Conservation (phyloP, 2,329 filamentous ascomycete species). For the Fusarium fujikuroi region DNA sequence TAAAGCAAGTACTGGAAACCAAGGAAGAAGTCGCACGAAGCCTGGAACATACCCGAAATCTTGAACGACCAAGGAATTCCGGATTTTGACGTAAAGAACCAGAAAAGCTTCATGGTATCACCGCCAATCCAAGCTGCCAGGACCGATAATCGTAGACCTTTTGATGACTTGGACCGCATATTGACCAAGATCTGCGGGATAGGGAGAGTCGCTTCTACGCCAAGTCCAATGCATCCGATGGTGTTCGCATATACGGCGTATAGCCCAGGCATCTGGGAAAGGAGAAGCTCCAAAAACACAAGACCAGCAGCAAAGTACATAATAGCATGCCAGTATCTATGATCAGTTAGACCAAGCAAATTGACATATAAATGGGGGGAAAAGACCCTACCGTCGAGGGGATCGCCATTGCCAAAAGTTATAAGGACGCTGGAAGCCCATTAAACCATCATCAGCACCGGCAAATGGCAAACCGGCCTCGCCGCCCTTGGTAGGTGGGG, state of each 20-base stretch:
- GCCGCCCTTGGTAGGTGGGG: slow-evolving; percentile 68
- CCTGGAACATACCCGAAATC: slow-evolving; percentile 84
- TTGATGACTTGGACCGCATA: slow-evolving; percentile 73
- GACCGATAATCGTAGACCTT: slow-evolving; percentile 80
- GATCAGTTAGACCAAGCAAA: slow-evolving; percentile 10
- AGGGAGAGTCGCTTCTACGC: slow-evolving; percentile 83
- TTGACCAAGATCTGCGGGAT: slow-evolving; percentile 83
- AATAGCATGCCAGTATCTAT: slow-evolving; percentile 81
- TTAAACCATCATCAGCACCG: slow-evolving; percentile 54
- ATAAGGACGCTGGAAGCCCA: slow-evolving; percentile 68
- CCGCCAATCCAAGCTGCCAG: slow-evolving; percentile 82
- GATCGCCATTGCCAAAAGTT: slow-evolving; percentile 87
- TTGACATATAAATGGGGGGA: neutral
- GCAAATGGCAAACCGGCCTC: slow-evolving; percentile 72
- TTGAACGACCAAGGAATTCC: slow-evolving; percentile 83
- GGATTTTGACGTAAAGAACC: slow-evolving; percentile 79
- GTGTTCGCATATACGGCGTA: slow-evolving; percentile 73
- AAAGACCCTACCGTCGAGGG: slow-evolving; percentile 67
- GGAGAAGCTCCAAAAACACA: slow-evolving; percentile 72
- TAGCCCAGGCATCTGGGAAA: slow-evolving; percentile 66
- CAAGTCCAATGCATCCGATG: slow-evolving; percentile 79
- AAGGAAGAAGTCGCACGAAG: slow-evolving; percentile 77
- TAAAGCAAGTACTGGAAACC: slow-evolving; percentile 80
- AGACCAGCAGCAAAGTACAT: slow-evolving; percentile 73
- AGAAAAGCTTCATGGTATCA: slow-evolving; percentile 88